These are phyloP conservation scores for Komagataella kurtzmanii DNA, from an alignment of 805 yeast genomes.

Conservation along the genomic window DNA sequence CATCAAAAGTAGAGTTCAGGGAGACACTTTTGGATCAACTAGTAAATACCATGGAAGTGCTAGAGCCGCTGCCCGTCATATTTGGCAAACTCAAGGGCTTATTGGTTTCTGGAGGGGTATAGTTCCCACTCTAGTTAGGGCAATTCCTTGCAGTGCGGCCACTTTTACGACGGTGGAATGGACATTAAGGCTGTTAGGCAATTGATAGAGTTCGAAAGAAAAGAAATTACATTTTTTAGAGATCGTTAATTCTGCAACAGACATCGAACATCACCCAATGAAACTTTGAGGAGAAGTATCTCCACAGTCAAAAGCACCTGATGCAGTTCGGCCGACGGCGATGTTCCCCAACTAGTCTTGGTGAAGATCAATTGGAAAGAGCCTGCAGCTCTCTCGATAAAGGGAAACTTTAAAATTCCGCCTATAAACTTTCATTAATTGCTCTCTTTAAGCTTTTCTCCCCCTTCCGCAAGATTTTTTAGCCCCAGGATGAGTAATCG, in stretches of 20 bases:
- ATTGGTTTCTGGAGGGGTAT: conserved; percentile 52
- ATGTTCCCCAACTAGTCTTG: too few species aligned
- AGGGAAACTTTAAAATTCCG: not conserved
- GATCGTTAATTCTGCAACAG: not conserved
- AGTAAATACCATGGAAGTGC: conserved; percentile 29
- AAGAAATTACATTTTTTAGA: too few species aligned
- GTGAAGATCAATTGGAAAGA: too few species aligned
- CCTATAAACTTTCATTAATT: not conserved
- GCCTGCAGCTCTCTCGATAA: not conserved
- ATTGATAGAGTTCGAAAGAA: not conserved
- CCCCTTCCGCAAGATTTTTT: not conserved
- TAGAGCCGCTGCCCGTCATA: conserved; percentile 21
- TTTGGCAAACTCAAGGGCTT: conserved; percentile 27
- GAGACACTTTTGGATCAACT: conserved; percentile 36
- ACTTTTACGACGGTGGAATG: conserved; percentile 69
- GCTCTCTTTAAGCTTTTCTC: not conserved
- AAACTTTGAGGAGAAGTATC: not conserved
- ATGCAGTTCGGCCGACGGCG: too few species aligned
- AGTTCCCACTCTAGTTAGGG: conserved; percentile 44
- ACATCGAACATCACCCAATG: not conserved
- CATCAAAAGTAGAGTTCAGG: conserved; percentile 79
- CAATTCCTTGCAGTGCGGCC: conserved; percentile 58
- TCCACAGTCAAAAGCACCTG: not conserved
- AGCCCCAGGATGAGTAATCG: not conserved
- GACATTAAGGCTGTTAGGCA: conserved; percentile 41